Conservation (phyloP, 1,284 basidiomycete genomes). For the Leccinum laetum region DNA sequence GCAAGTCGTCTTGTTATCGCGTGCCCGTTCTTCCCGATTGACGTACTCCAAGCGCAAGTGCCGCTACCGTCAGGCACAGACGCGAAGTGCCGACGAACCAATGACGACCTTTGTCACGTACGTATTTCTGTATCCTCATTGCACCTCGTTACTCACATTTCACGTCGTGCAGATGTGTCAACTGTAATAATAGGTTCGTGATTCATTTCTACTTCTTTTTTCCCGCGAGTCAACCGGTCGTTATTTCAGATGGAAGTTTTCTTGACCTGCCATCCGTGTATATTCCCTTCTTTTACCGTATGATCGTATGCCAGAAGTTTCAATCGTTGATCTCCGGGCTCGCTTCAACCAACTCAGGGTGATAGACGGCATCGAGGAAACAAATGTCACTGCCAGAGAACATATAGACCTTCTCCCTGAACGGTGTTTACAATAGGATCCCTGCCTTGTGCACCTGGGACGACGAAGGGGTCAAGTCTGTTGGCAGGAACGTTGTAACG, state of each 20-base stretch:
- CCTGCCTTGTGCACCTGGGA: no score
- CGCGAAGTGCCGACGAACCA: slow-evolving; percentile 92
- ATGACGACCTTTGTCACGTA: slow-evolving; percentile 85
- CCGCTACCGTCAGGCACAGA: slow-evolving; percentile 93
- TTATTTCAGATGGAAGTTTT: slow-evolving; percentile 63
- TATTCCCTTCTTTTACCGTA: background rate
- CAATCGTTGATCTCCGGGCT: slow-evolving; percentile 4
- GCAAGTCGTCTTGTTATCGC: slow-evolving; percentile 32
- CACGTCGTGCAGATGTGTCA: slow-evolving; percentile 44
- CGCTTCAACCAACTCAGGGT: no score
- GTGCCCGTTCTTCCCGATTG: background rate
- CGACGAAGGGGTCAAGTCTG: no score
- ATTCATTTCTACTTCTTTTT: background rate
- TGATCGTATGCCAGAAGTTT: slow-evolving; percentile 4
- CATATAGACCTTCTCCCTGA: no score
- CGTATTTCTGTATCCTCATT: slow-evolving; percentile 24
- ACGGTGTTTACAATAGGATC: no score
- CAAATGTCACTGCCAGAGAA: no score
- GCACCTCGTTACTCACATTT: background rate
- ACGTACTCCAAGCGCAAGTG: slow-evolving; percentile 69
- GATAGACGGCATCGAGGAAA: no score
- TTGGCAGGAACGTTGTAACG: no score
- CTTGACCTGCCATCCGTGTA: slow-evolving; percentile 35
- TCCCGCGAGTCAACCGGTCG: slow-evolving; percentile 6
- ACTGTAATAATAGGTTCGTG: slow-evolving; percentile 57